Base-by-base conservation (phyloP, 805 yeast species). In the Hanseniaspora guilliermondii region DNA sequence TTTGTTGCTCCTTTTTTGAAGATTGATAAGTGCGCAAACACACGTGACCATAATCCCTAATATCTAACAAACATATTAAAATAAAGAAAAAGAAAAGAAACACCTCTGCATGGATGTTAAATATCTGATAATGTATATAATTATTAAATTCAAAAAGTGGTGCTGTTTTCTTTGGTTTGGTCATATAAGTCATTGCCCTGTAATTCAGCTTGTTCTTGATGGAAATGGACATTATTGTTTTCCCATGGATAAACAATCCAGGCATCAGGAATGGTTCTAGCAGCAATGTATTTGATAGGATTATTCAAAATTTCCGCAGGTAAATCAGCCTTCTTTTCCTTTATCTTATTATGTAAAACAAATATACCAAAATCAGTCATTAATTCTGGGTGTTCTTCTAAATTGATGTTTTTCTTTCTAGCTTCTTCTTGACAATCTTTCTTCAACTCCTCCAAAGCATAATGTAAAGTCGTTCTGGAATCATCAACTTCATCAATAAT, bases 171-270 rank as follows among this genome's bases (percentile, higher is more conserved):
- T 17, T 42, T 32, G 37, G 56, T 60, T 68, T 71, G 12, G 24
- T 52, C 55, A n/a, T 52, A 52, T 11, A 73, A 70, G 63, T 85
- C 89, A 62, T 84, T 83, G 30, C 84, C 89, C 70, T 85, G 93
- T 62, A 76, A 78, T 58, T 80, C 73, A 40, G 91, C 89, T 72
- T 70, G 79, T 67, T 76, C 73, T 38, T 85, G 83, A 61, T 85
- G 93, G 65, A 70, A 72, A 24, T 82, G 87, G 62, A 85, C 84
- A 66, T 85, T 89, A 55, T 76, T 75, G 19, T 84, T 76, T 66
- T 85, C 93, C 94, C 94, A 85, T 46, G 94, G 94, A 63, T 85
- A 85, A 22, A 93, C 89, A 60, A 82, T 84, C 94, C 94, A 85
- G 56, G 74, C 74, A 63, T 85, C 93, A 36, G 85, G 88, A 45